phyloP scores from a whole-genome alignment of 805 yeast species.

The Nakazawaea laoshanensis region DNA sequence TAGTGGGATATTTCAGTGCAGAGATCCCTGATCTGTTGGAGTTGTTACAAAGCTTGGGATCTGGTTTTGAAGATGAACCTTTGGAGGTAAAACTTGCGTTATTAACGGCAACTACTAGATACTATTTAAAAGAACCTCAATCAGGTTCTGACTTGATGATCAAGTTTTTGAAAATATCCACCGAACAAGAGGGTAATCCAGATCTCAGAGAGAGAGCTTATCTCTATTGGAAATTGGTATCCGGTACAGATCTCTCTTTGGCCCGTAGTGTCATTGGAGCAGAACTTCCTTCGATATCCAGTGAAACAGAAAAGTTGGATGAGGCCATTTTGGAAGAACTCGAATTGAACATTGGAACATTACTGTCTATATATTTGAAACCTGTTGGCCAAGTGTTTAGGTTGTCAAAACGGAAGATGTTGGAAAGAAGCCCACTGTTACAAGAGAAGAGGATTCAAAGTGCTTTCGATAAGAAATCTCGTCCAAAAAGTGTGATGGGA shows the following conservation, averaged over 20 bases:
- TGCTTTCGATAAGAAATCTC: too few relatives aligned
- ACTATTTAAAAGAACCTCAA: constrained; percentile 48
- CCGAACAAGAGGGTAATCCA: constrained; percentile 72
- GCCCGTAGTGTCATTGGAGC: constrained; percentile 51
- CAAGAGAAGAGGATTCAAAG: too few relatives aligned
- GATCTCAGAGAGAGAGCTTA: constrained; percentile 82
- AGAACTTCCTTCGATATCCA: constrained; percentile 51
- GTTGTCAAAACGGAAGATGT: constrained; percentile 38
- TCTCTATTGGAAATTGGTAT: constrained; percentile 77
- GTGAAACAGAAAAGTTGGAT: constrained; percentile 64
- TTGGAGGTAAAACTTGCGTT: constrained; percentile 66
- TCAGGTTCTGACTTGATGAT: constrained; percentile 50
- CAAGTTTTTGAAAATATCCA: constrained; percentile 52
- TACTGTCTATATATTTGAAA: constrained; percentile 78
- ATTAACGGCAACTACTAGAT: constrained; percentile 67
- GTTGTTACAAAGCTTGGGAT: constrained; percentile 32
- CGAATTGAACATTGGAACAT: constrained; percentile 71
- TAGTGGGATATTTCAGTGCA: constrained; percentile 63
- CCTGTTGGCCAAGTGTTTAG: constrained; percentile 80
- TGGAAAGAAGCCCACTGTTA: constrained; percentile 44
- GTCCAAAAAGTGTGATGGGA: too few relatives aligned
- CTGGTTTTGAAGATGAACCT: constrained; percentile 51
- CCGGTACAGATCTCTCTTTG: constrained; percentile 32
- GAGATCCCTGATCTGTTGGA: constrained; percentile 32
- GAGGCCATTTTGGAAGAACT: constrained; percentile 68